Base-by-base conservation (phyloP, 1,284 basidiomycete species). In the Heliocybe sulcata region DNA sequence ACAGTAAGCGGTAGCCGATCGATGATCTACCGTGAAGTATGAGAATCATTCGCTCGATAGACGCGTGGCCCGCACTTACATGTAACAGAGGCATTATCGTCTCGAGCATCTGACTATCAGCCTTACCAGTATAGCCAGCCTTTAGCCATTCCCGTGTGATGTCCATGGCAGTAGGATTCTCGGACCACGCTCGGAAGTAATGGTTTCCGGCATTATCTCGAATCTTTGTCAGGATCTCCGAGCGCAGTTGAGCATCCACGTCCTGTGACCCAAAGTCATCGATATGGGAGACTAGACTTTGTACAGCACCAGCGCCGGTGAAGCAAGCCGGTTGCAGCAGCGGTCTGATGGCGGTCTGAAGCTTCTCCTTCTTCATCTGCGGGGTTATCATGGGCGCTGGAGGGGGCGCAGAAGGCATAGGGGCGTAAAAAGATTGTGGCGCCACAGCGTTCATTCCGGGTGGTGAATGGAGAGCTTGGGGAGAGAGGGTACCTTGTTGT, bases 1-100 rank as follows among this genome's bases (percentile, higher is more conserved):
- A 90, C 65, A 12, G 81, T 83, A 62, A 92, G 72, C 3, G 90
- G 89, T 54, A 92, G 70, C 54, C 90, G 84, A 68, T 91, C 90
- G 63, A 90, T 82, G 60, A 92, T 83, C 89, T 92, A 66, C 58
- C 16, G 47, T 19, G 51, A 16, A 22, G 49, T 35, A 53, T 25
- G 31, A 45, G 19, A n/a, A 16, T 51, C 47, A 4, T 26, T 52
- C 47, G 16, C 31, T 27, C 8, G 53, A 54, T 27, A 57, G 31
- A 38, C 53, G 47, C 27, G 16, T 6, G 9, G 8, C 11, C 3
- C 3, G 47, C 14, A 80, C 88, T 75, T 70, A 91, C 89, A 70
- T 90, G 87, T 53, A 92, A 71, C 59, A 91, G 72, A 22, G 89
- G 89, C 89, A 92, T 92, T 56, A 86, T 82, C 14, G 83, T 90